Evolutionary conservation across 441 rosid genomes (phyloP).

Genomic region (Adansonia rubrostipa): DNA sequence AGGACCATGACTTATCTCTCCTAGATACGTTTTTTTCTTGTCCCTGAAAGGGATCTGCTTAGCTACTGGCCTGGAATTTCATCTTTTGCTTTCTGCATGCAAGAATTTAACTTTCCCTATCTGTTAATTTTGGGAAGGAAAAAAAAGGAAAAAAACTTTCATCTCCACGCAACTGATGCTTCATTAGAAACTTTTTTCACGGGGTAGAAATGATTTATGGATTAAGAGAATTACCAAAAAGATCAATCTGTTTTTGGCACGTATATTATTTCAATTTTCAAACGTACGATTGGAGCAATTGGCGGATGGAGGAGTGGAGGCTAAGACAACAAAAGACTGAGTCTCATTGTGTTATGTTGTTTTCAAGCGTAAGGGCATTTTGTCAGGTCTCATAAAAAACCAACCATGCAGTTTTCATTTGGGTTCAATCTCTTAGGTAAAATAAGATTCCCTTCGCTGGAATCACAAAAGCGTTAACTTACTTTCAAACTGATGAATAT

Average conservation of each 20-base stretch:
- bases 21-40: background rate
- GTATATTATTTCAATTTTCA: background rate
- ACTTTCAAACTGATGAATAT: background rate
- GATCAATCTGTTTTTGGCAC: background rate
- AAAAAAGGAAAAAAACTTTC: background rate
- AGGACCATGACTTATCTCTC: background rate
- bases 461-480: background rate
- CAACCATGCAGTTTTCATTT: background rate
- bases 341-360: background rate
- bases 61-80: background rate
- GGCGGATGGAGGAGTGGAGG: background rate
- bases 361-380: constrained; percentile 12
- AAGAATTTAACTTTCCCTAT: constrained; percentile 8
- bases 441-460: background rate
- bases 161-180: constrained; percentile 12
- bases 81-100: constrained; percentile 12
- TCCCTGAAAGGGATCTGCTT: background rate
- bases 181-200: background rate
- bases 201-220: constrained; percentile 15
- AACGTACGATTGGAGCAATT: background rate
- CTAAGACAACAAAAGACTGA: background rate
- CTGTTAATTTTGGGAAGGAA: background rate
- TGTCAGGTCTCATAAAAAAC: constrained; percentile 15
- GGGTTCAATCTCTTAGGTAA: constrained; percentile 1
- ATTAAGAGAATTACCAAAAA: background rate